These are phyloP conservation scores for Penicillium sp. DNA, from an alignment of 2,329 filamentous ascomycete genomes.

Conservation along the genomic window DNA sequence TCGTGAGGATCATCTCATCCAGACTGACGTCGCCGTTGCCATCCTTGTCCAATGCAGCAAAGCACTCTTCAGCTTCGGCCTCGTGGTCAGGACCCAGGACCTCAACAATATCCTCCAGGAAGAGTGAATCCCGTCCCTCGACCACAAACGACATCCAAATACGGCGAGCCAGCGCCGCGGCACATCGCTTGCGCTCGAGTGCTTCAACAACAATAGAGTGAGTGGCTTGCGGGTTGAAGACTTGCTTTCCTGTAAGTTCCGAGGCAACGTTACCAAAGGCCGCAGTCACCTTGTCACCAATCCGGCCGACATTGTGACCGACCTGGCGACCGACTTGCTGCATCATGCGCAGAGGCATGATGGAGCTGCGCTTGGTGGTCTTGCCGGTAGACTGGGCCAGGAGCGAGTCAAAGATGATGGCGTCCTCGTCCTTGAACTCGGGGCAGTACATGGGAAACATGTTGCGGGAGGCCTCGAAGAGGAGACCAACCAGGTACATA, in stretches of 20 bases:
- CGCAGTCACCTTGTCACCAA: conserved; percentile 92
- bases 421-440: conserved; percentile 91
- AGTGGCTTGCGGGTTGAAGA: conserved; percentile 89
- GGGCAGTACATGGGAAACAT: conserved; percentile 91
- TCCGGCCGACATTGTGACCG: conserved; percentile 73
- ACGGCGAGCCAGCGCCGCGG: conserved; percentile 89
- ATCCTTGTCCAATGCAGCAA: conserved; percentile 80
- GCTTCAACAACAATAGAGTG: conserved; percentile 90
- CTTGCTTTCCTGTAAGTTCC: conserved; percentile 92
- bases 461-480: conserved; percentile 87
- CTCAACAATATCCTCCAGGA: conserved; percentile 80
- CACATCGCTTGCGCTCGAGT: conserved; percentile 80
- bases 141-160: conserved; percentile 99
- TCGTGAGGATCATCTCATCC: conserved; percentile 91
- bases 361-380: conserved; percentile 62
- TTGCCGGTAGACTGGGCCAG: conserved; percentile 67
- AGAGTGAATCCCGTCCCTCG: conserved; percentile 82
- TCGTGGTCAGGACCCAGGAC: conserved; percentile 79
- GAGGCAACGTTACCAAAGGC: conserved; percentile 92
- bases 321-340: conserved; percentile 60
- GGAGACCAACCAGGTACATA: conserved; percentile 77
- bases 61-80: conserved; percentile 84
- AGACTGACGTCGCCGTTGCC: conserved; percentile 92
- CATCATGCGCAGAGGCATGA: conserved; percentile 79
- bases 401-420: conserved; percentile 84